A percentile compares a stretch with the other conserved stretches of the same genome.
Conservation (phyloP, 495 filamentous ascomycete species). For the Penicillium coffeae region DNA sequence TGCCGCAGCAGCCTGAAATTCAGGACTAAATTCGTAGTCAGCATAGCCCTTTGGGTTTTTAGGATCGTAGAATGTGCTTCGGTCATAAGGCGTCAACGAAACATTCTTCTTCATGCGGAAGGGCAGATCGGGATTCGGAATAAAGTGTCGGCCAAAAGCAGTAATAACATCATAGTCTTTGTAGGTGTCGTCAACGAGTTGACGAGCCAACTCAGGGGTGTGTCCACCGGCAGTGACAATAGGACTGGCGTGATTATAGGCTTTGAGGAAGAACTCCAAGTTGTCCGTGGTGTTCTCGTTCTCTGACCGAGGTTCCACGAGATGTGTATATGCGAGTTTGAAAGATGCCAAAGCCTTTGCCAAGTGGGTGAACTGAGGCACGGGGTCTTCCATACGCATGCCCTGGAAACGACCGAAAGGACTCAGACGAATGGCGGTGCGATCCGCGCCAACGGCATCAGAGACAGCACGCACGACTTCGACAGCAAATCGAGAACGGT, state of each 20-base stretch:
- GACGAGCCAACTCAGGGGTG: conserved; percentile 35
- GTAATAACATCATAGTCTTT: conserved; percentile 40
- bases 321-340: conserved; percentile 54
- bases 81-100: conserved; percentile 48
- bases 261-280: not conserved
- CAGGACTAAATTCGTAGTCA: conserved; percentile 42
- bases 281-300: conserved; percentile 21
- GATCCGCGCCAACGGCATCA: conserved; percentile 52
- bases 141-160: conserved; percentile 59
- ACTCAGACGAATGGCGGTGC: conserved; percentile 55
- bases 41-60: conserved; percentile 49
- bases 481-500: not conserved
- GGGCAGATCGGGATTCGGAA: conserved; percentile 64
- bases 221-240: conserved; percentile 58
- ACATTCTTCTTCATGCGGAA: conserved; percentile 54
- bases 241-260: conserved; percentile 19
- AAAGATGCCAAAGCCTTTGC: not conserved
- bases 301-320: conserved; percentile 48
- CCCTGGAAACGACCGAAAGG: conserved; percentile 61
- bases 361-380: conserved; percentile 57
- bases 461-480: not conserved
- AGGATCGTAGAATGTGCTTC: conserved; percentile 50
- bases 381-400: conserved; percentile 59
- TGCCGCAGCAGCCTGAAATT: not conserved
- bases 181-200: not conserved